Percentiles rank a stretch among this genome's conserved stretches.
Conservation (phyloP, 768 basidiomycete genomes). For the Scleroderma citrinum region DNA sequence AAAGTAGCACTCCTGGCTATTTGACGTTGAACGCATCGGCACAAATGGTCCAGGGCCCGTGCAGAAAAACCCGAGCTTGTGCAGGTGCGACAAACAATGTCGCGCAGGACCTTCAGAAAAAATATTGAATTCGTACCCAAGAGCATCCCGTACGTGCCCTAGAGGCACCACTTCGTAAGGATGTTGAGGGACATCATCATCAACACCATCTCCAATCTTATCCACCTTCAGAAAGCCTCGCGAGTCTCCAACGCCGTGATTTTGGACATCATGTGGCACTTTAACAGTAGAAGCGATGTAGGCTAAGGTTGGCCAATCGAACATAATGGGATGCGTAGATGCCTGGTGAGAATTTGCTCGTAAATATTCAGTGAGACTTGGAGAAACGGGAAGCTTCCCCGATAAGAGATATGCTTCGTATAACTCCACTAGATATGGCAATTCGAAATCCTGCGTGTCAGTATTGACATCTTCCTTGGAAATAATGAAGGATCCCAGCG, state of each 20-base stretch:
- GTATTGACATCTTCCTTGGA: conserved; percentile 28
- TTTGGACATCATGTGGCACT: conserved; percentile 15
- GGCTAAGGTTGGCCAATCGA: conserved; percentile 60
- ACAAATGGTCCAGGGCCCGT: conserved; percentile 27
- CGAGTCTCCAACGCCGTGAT: conserved; percentile 17
- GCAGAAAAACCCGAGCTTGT: conserved; percentile 57
- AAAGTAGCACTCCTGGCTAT: conserved; percentile 45
- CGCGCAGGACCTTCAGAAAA: conserved; percentile 46
- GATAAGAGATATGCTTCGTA: conserved; percentile 49
- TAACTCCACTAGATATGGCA: conserved; percentile 46
- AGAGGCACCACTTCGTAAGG: conserved; percentile 56
- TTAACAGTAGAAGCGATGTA: conserved; percentile 59
- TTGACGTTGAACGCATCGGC: conserved; percentile 28
- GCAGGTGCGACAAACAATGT: conserved; percentile 52
- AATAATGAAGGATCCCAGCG: conserved; percentile 59
- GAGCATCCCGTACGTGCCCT: conserved; percentile 52
- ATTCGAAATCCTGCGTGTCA: conserved; percentile 48
- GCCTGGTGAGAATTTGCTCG: conserved; percentile 41
- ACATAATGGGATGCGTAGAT: conserved; percentile 47
- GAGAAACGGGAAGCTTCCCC: conserved; percentile 38
- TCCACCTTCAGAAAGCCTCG: conserved; percentile 44
- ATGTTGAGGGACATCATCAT: conserved; percentile 27
- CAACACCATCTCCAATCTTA: conserved; percentile 3
- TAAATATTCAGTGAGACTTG: conserved; percentile 46
- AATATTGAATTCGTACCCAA: conserved; percentile 56